Percentiles rank a stretch among this genome's conserved stretches.
Conservation (phyloP, 2,329 filamentous ascomycete species). For the Alternaria longipes region DNA sequence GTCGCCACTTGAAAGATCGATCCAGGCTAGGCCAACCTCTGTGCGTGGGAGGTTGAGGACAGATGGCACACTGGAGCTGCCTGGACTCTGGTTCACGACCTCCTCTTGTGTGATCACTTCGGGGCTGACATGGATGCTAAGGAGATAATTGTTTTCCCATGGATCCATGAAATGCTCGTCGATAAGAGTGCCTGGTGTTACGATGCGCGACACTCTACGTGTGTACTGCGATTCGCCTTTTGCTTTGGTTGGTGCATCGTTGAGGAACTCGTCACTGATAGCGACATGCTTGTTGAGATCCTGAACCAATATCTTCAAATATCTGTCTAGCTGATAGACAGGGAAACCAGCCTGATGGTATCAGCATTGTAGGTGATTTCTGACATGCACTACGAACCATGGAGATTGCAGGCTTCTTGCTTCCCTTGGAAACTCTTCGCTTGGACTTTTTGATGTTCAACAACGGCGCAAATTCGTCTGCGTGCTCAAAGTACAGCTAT, state of each 20-base stretch:
- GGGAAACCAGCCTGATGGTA: slow-evolving; percentile 81
- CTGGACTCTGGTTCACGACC: slow-evolving; percentile 37
- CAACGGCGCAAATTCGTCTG: slow-evolving; percentile 84
- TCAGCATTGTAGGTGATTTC: slow-evolving; percentile 13
- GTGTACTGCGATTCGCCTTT: slow-evolving; percentile 86
- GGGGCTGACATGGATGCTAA: slow-evolving; percentile 75
- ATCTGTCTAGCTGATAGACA: slow-evolving; percentile 89
- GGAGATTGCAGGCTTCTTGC: slow-evolving; percentile 69
- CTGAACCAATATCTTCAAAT: slow-evolving; percentile 90
- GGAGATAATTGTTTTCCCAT: slow-evolving; percentile 89
- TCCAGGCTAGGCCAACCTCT: slow-evolving; percentile 83
- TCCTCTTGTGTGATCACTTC: slow-evolving; percentile 34
- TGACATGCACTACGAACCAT: slow-evolving; percentile 70
- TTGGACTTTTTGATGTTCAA: slow-evolving; percentile 86
- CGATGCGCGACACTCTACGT: slow-evolving; percentile 82
- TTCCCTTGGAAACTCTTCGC: slow-evolving; percentile 71
- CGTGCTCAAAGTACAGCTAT: slow-evolving; percentile 90
- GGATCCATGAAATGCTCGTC: slow-evolving; percentile 98
- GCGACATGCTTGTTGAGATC: slow-evolving; percentile 92
- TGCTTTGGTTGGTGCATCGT: slow-evolving; percentile 72
- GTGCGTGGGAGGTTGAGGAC: slow-evolving; percentile 52
- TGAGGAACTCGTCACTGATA: slow-evolving; percentile 90
- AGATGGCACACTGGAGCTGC: slow-evolving; percentile 41
- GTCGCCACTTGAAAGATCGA: slow-evolving; percentile 93
- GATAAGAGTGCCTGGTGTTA: slow-evolving; percentile 94